Percentiles rank a stretch among this genome's conserved stretches.
phyloP scores from a whole-genome alignment of 108 stramenopile species.

The Nannochloropsis salina region DNA sequence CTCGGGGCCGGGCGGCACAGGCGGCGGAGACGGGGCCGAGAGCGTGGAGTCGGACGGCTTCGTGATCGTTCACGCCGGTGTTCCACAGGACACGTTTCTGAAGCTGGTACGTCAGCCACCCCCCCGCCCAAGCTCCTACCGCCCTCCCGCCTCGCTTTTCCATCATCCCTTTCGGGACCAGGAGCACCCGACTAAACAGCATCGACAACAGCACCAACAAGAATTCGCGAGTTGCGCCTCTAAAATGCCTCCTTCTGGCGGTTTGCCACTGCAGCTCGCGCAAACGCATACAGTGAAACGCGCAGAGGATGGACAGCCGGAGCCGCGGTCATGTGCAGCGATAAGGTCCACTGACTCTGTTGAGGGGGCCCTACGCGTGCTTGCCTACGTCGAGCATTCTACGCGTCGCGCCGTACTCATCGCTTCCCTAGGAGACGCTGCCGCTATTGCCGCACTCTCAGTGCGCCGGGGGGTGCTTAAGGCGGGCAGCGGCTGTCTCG shows the following conservation, averaged over 20 bases:
- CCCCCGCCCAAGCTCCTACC: background rate
- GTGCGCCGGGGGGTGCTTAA: background rate
- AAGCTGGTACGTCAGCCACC: background rate
- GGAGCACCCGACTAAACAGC: background rate
- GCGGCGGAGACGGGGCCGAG: background rate
- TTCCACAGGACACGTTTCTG: background rate
- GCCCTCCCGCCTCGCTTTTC: slow-evolving; percentile 2
- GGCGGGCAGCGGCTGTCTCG: background rate
- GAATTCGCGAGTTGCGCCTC: background rate
- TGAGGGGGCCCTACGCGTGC: background rate
- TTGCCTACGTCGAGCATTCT: background rate
- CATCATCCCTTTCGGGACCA: background rate
- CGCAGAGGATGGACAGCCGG: too few species aligned
- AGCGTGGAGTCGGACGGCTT: slow-evolving; percentile 6
- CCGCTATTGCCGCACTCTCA: slow-evolving; percentile 5
- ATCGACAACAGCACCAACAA: background rate
- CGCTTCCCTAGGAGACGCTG: background rate
- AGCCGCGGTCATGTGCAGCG: background rate
- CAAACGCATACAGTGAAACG: background rate
- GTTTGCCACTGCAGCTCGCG: background rate
- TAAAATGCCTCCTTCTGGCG: background rate
- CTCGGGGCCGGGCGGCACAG: background rate
- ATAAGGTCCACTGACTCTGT: background rate
- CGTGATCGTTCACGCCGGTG: background rate
- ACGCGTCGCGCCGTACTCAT: slow-evolving; percentile 4